A percentile compares a stretch with the other conserved stretches of the same genome.
These are phyloP conservation scores for Herpotrichia juniperi DNA, from an alignment of 2,329 filamentous ascomycete genomes.

Conservation along the genomic window DNA sequence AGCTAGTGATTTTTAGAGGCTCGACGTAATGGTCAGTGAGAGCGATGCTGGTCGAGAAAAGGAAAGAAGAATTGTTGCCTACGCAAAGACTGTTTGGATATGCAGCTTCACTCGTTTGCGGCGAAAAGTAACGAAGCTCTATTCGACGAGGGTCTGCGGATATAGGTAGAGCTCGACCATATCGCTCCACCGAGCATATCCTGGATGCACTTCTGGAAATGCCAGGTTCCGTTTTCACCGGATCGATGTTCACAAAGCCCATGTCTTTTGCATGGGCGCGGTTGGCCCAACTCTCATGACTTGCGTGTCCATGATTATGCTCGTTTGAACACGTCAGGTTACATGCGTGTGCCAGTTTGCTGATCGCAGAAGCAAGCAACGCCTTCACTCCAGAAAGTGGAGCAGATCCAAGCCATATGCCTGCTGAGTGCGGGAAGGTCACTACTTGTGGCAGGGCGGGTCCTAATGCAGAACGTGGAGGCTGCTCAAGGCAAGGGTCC, in stretches of 20 bases:
- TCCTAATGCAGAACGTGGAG: constrained; percentile 25
- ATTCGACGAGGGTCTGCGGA: background rate
- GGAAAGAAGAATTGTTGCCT: background rate
- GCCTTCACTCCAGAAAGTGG: constrained; percentile 20
- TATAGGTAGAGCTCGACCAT: background rate
- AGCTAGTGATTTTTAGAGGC: background rate
- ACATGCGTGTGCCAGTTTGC: constrained; percentile 21
- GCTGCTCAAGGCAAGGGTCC: constrained; percentile 19
- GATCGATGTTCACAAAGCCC: constrained; percentile 5
- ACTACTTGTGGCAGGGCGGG: constrained; percentile 23
- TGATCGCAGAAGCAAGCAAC: constrained; percentile 25
- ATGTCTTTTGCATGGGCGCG: constrained; percentile 10
- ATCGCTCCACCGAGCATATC: constrained; percentile 33
- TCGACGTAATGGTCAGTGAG: constrained; percentile 3
- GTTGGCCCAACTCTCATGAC: constrained; percentile 19
- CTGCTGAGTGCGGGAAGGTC: constrained; percentile 16
- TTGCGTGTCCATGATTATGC: constrained; percentile 13
- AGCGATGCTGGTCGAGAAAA: constrained; percentile 2
- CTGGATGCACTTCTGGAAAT: constrained; percentile 10
- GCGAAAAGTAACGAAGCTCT: background rate
- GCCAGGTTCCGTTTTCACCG: background rate
- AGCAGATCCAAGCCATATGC: constrained; percentile 25
- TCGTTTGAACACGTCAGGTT: constrained; percentile 30
- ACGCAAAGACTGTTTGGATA: constrained; percentile 3
- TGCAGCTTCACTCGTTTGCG: constrained; percentile 1